Evolutionary conservation across 1,139 yeast genomes (phyloP).

Genomic region (Yamadazyma conglobata): DNA sequence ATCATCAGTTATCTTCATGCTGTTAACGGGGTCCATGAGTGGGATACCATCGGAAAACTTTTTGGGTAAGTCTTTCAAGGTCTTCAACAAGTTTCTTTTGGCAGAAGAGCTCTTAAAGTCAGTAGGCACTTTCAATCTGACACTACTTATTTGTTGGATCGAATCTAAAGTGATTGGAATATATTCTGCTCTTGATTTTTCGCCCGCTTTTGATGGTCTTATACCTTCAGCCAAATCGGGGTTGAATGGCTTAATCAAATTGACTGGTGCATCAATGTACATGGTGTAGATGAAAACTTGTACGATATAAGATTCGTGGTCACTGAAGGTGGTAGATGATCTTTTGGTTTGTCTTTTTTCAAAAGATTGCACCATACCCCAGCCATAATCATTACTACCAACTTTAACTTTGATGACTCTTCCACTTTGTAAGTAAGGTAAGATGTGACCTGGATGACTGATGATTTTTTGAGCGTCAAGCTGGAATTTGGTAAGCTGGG

Average conservation of each 20-base stretch:
- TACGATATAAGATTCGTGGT: constrained; percentile 85
- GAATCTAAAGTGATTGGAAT: constrained; percentile 83
- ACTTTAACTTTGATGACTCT: constrained; percentile 70
- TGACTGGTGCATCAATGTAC: constrained; percentile 73
- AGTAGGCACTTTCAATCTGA: constrained; percentile 77
- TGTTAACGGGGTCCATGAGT: constrained; percentile 79
- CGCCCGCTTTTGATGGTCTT: constrained; percentile 74
- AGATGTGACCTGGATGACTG: constrained; percentile 87
- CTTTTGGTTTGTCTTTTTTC: constrained; percentile 65
- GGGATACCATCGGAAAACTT: constrained; percentile 91
- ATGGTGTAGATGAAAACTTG: constrained; percentile 79
- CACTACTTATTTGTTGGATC: constrained; percentile 69
- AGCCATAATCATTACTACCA: constrained; percentile 70
- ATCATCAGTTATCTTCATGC: constrained; percentile 85
- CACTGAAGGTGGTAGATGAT: constrained; percentile 54
- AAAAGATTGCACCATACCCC: constrained; percentile 88
- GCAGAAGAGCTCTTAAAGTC: constrained; percentile 72
- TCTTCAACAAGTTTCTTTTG: constrained; percentile 69
- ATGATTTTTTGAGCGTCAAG: constrained; percentile 79
- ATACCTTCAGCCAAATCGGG: constrained; percentile 86
- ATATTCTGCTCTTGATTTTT: constrained; percentile 68
- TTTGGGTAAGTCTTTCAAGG: constrained; percentile 73
- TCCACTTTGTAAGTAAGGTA: constrained; percentile 86
- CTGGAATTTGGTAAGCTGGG: constrained; percentile 66
- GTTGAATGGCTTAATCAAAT: constrained; percentile 64